phyloP scores from a whole-genome alignment of 371 early-diverging fungal species.

The Gilbertella persicaria region DNA sequence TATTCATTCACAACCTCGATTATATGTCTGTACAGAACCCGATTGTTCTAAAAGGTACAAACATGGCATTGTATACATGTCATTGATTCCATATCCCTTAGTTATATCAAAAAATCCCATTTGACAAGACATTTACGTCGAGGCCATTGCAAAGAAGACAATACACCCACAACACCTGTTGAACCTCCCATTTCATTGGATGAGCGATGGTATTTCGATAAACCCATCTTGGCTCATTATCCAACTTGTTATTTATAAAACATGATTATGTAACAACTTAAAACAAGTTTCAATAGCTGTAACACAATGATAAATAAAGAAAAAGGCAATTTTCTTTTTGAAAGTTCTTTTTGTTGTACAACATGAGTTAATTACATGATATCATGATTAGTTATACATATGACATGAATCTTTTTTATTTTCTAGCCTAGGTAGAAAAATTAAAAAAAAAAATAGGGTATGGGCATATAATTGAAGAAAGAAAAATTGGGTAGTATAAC shows the following conservation, averaged over 20 bases:
- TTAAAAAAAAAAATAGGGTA: background rate
- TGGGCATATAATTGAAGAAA: constrained; percentile 3
- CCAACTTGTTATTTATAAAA: too few species aligned
- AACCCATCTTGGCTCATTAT: too few species aligned
- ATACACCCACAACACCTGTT: too few species aligned
- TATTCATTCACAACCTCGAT: constrained; percentile 17
- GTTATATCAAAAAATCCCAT: constrained; percentile 16
- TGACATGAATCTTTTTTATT: background rate
- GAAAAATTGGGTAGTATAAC: background rate
- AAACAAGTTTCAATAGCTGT: too few species aligned
- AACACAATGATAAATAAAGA: too few species aligned
- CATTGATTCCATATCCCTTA: background rate
- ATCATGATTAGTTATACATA: too few species aligned
- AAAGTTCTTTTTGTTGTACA: background rate
- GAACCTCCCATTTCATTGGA: background rate
- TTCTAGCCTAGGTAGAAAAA: background rate
- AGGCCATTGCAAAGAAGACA: background rate
- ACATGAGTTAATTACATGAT: background rate
- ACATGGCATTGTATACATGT: background rate
- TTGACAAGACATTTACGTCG: constrained; percentile 13
- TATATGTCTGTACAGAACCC: constrained; percentile 2
- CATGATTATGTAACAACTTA: too few species aligned
- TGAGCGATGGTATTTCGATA: too few species aligned
- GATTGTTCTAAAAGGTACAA: constrained; percentile 11
- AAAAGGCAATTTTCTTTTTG: too few species aligned